Conservation (phyloP, 106 monocot genomes). For the Dioscorea dumetorum region DNA sequence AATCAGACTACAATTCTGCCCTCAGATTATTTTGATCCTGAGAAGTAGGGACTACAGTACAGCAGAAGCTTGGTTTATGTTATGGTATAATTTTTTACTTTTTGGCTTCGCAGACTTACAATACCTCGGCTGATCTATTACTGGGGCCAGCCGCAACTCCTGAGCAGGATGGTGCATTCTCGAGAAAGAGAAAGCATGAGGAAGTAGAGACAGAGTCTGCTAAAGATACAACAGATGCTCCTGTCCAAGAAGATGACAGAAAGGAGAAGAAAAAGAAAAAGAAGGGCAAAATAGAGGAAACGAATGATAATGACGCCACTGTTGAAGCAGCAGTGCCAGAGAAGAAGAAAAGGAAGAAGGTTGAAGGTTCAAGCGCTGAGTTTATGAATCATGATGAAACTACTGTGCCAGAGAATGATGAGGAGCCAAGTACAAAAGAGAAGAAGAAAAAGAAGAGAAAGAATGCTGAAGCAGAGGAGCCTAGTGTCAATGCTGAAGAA, state of each 20-base stretch:
- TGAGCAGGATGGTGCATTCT: slow-evolving; percentile 5
- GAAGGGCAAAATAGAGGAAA: slow-evolving; percentile 17
- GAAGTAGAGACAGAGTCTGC: slow-evolving; percentile 3
- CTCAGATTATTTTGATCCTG: background rate
- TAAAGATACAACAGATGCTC: background rate
- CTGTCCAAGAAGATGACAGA: slow-evolving; percentile 2
- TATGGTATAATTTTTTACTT: background rate
- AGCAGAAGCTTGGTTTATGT: no score
- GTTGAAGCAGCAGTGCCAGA: background rate
- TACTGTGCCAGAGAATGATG: background rate
- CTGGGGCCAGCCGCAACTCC: slow-evolving; percentile 9
- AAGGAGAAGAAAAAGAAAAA: slow-evolving; percentile 20
- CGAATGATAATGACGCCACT: slow-evolving; percentile 10
- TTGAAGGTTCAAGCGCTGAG: background rate
- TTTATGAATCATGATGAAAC: background rate
- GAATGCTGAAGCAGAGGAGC: background rate
- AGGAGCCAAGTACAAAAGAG: slow-evolving; percentile 1
- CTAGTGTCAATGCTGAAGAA: slow-evolving; percentile 5
- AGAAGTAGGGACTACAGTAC: no score
- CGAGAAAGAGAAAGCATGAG: slow-evolving; percentile 39
- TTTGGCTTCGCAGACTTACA: slow-evolving; percentile 38
- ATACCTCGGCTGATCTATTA: slow-evolving; percentile 58
- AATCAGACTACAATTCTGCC: background rate
- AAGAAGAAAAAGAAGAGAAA: slow-evolving; percentile 31
- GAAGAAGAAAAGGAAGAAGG: slow-evolving; percentile 26